A percentile compares a stretch with the other conserved stretches of the same genome.
Evolutionary conservation across 805 yeast genomes (phyloP).

Genomic region (Pichia californica): DNA sequence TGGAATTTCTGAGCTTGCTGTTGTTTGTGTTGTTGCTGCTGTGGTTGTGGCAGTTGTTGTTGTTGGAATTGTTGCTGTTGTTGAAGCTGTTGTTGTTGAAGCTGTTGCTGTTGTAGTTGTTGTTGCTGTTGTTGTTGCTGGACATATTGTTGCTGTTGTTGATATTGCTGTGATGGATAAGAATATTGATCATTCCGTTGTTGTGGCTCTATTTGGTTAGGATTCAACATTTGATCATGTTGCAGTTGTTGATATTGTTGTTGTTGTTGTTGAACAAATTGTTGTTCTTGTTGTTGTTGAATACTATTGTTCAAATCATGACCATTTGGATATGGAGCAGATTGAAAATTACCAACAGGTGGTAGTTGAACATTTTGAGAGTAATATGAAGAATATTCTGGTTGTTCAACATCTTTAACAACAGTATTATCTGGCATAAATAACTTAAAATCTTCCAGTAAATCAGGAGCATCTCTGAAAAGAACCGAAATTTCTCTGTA

Average conservation of each 20-base stretch:
- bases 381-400: slow-evolving; percentile 15
- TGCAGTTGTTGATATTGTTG: slow-evolving; percentile 14
- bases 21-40: slow-evolving; percentile 8
- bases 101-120: slow-evolving; percentile 1
- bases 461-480: slow-evolving; percentile 90
- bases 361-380: slow-evolving; percentile 51
- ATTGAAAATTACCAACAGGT: slow-evolving; percentile 84
- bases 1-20: slow-evolving; percentile 4
- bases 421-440: slow-evolving; percentile 77
- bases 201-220: neutral
- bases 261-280: neutral
- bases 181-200: neutral
- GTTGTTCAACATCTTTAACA: slow-evolving; percentile 23
- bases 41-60: slow-evolving; percentile 4
- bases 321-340: slow-evolving; percentile 28
- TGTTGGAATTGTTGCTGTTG: slow-evolving; percentile 4
- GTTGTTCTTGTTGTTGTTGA: slow-evolving; percentile 2
- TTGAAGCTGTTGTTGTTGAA: slow-evolving; percentile 3
- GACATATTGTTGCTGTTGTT: neutral
- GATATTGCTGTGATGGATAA: neutral
- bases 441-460: slow-evolving; percentile 89
- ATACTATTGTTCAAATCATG: slow-evolving; percentile 8
- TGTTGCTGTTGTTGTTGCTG: slow-evolving; percentile 7
- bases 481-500: slow-evolving; percentile 86
- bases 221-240: too few species aligned